Evolutionary conservation across 257 asterid species (phyloP).

Genomic region (Solanum bulbocastanum): DNA sequence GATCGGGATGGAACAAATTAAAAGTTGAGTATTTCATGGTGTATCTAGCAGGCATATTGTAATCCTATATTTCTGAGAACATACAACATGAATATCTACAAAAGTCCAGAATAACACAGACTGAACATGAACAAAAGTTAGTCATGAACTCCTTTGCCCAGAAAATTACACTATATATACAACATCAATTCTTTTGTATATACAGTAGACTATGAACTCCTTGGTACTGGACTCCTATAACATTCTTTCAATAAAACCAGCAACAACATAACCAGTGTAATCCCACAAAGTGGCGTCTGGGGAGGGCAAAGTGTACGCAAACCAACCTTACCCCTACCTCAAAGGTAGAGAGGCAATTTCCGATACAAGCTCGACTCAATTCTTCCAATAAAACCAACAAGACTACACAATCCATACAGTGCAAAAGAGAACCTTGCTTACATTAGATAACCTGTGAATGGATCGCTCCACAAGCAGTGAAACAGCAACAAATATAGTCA

Average conservation of each 20-base stretch:
- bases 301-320: not conserved
- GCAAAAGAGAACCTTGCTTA: slow-evolving; percentile 21
- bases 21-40: not conserved
- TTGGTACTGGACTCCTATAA: not conserved
- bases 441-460: slow-evolving; percentile 74
- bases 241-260: not conserved
- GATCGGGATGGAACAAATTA: not conserved
- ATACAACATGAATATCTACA: not conserved
- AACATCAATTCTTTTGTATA: not conserved
- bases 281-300: not conserved
- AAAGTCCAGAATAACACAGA: not conserved
- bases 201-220: not conserved
- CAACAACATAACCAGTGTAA: not conserved
- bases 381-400: not conserved
- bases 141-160: not conserved
- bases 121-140: not conserved
- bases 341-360: not conserved
- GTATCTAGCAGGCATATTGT: not conserved
- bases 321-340: not conserved
- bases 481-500: slow-evolving; percentile 81
- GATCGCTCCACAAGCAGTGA: slow-evolving; percentile 93
- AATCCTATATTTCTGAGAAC: not conserved
- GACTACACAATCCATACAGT: not conserved
- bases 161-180: not conserved
- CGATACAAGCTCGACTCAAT: not conserved